Conservation (phyloP, 345 rosid genomes). For the Cochlearia excelsa region DNA sequence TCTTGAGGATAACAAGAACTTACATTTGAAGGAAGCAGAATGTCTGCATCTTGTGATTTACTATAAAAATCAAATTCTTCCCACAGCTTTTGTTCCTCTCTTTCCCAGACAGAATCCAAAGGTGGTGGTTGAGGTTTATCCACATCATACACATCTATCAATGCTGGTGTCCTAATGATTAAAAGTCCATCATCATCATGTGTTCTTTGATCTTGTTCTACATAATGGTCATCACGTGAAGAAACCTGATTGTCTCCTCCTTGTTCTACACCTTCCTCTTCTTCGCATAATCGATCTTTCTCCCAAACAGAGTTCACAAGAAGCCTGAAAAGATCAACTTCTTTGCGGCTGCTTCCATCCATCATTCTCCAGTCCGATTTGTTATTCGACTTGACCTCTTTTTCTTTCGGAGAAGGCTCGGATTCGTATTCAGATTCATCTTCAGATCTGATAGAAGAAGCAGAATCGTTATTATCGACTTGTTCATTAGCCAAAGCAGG, state of each 20-base stretch:
- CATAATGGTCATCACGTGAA: conserved; percentile 25
- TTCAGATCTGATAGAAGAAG: conserved; percentile 24
- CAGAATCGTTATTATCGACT: conserved; percentile 11
- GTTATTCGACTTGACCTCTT: conserved; percentile 17
- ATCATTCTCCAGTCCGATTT: conserved; percentile 17
- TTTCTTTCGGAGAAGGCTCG: conserved; percentile 25
- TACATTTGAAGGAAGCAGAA: conserved; percentile 14
- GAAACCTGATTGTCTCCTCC: neutral
- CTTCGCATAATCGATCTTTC: conserved; percentile 21
- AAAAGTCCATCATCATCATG: conserved; percentile 28
- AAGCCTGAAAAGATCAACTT: conserved; percentile 31
- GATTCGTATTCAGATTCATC: conserved; percentile 31
- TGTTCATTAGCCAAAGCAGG: conserved; percentile 15
- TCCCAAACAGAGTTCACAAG: conserved; percentile 36
- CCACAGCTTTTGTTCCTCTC: conserved; percentile 17
- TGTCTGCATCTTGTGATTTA: neutral
- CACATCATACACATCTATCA: conserved; percentile 17
- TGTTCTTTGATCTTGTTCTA: conserved; percentile 18
- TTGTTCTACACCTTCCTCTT: conserved; percentile 15
- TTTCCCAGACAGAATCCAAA: neutral
- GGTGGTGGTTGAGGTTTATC: conserved; percentile 28
- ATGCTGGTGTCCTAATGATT: conserved; percentile 28
- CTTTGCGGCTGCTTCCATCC: conserved; percentile 25
- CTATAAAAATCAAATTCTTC: conserved; percentile 11
- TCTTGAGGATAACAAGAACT: conserved; percentile 10